phyloP scores from a whole-genome alignment of 2,329 filamentous ascomycete genomes.

The Cladobotryum protrusum region DNA sequence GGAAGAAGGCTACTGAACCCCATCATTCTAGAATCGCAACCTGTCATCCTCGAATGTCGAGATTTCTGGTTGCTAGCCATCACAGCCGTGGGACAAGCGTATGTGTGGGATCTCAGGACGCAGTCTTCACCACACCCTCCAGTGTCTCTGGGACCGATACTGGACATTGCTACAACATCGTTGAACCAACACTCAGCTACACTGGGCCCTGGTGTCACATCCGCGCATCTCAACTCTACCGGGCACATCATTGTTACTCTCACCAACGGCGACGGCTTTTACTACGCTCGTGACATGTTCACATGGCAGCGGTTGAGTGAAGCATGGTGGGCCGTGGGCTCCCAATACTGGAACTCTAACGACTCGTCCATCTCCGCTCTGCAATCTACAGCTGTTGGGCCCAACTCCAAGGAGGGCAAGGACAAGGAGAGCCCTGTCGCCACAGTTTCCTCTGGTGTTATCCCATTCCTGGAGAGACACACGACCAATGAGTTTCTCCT shows the following conservation, averaged over 20 bases:
- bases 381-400: slow-evolving; percentile 62
- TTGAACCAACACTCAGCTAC: slow-evolving; percentile 71
- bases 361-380: slow-evolving; percentile 82
- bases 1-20: slow-evolving; percentile 81
- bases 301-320: slow-evolving; percentile 95
- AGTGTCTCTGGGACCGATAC: slow-evolving; percentile 77
- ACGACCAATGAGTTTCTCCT: slow-evolving; percentile 90
- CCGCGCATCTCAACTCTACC: slow-evolving; percentile 81
- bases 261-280: slow-evolving; percentile 90
- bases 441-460: slow-evolving; percentile 79
- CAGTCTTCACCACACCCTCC: slow-evolving; percentile 83
- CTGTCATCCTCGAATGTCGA: slow-evolving; percentile 86
- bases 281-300: slow-evolving; percentile 79
- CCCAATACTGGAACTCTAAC: slow-evolving; percentile 98
- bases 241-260: slow-evolving; percentile 85
- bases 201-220: slow-evolving; percentile 76
- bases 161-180: slow-evolving; percentile 78
- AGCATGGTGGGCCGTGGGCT: slow-evolving; percentile 95
- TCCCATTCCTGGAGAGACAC: slow-evolving; percentile 87
- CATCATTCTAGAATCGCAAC: slow-evolving; percentile 82
- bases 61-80: slow-evolving; percentile 87
- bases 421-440: slow-evolving; percentile 42
- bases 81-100: slow-evolving; percentile 78
- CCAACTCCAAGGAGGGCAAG: slow-evolving; percentile 42
- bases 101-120: slow-evolving; percentile 88